Base-by-base conservation (phyloP, 2,329 filamentous ascomycete genomes). In the Sclerotinia nivalis region DNA sequence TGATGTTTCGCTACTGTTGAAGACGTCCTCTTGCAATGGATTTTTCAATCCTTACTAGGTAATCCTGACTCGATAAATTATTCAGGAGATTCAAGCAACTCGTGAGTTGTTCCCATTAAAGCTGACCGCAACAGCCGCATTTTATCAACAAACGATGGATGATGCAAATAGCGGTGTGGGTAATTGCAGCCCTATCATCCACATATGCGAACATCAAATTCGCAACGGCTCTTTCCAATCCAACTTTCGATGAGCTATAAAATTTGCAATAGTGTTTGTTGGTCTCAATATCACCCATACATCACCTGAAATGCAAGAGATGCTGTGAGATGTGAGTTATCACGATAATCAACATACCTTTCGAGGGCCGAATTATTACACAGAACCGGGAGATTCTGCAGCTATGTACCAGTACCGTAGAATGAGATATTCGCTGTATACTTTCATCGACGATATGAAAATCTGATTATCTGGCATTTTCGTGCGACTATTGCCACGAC, bases 281-380 rank as follows among this genome's bases (percentile, higher is more conserved):
- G 15, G 22, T 37, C 28, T 50, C 45, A 37, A 50, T 25, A 34
- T 6, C 45, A n/a, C 9, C 22, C 12, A 25, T 10, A 25, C 43
- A 70, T 74, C 74, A 75, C 74, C 73, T 76, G 74, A 74, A 31
- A 73, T 73, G 73, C 74, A 72, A 72, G 67, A 66, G 66, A 69
- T 64, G 66, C 66, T 72, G 70, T 74, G 58, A 67, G 43, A 67
- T 52, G 58, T 71, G 73, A 74, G 71, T 52, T 71, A 71, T 72
- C 72, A 72, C 28, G 72, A 71, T n/a, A 59, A 64, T 59, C 66
- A 59, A 55, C 69, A 58, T 43, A 66, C 47, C 31, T 64, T 34
- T 59, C 54, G 45, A 47, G 65, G 69, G 52, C 70, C 70, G 56
- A 69, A 60, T 45, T 54, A 56, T 69, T 68, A 64, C 69, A 70